Evolutionary conservation across 2,329 filamentous ascomycete species (phyloP).

Genomic region (Hymenoscyphus repandus): DNA sequence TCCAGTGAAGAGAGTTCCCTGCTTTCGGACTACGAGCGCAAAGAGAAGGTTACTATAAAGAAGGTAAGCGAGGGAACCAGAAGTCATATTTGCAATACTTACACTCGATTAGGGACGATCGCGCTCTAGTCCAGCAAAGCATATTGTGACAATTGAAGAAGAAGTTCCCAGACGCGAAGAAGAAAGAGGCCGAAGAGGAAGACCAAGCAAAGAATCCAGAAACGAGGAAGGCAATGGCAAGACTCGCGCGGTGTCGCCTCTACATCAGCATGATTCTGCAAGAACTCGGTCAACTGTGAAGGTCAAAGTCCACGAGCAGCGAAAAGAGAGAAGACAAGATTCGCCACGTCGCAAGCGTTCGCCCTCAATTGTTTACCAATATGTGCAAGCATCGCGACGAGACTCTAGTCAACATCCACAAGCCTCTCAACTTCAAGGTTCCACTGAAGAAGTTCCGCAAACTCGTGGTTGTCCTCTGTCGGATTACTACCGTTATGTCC

Average conservation of each 20-base stretch:
- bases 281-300: not conserved
- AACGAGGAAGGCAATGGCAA: not conserved
- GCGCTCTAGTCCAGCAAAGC: not conserved
- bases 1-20: slow-evolving; percentile 3
- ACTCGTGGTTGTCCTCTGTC: no score
- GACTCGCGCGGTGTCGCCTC: not conserved
- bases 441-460: no score
- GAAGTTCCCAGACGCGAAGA: slow-evolving; percentile 8
- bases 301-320: not conserved
- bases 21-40: not conserved
- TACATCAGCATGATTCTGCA: no score
- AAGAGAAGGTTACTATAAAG: no score
- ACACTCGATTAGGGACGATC: not conserved
- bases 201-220: not conserved
- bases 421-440: no score
- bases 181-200: slow-evolving; percentile 7
- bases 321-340: not conserved
- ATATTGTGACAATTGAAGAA: slow-evolving; percentile 15
- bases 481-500: no score
- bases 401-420: no score
- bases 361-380: no score
- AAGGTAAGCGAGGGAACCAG: not conserved
- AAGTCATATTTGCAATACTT: not conserved
- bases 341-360: not conserved
- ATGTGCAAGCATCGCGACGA: no score